phyloP scores from a whole-genome alignment of 345 rosid species.

The Acer saccharum region DNA sequence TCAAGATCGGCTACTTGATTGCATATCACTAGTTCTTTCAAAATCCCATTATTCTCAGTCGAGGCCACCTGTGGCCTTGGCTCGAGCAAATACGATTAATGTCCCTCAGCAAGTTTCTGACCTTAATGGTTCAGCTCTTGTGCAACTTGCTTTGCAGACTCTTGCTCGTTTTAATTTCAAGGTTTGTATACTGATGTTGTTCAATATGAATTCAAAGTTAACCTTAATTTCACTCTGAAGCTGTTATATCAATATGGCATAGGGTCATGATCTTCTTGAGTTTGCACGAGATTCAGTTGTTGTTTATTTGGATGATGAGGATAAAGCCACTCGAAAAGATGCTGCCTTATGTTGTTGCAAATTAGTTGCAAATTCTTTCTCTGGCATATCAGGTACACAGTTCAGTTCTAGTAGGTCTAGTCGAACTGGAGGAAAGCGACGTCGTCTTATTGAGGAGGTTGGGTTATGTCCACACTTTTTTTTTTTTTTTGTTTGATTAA shows the following conservation, averaged over 20 bases:
- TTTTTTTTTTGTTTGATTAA: not conserved
- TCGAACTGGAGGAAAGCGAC: conserved; percentile 75
- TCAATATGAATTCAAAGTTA: conserved; percentile 6
- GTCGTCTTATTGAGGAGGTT: conserved; percentile 94
- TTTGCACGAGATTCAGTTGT: conserved; percentile 93
- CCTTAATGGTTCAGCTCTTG: conserved; percentile 63
- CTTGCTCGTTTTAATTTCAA: conserved; percentile 91
- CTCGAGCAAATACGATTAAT: conserved; percentile 58
- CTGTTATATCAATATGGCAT: conserved; percentile 25
- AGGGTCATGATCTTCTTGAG: conserved; percentile 89
- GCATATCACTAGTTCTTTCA: conserved; percentile 84
- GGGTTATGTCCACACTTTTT: not conserved
- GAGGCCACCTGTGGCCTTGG: conserved; percentile 55
- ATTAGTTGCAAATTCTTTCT: conserved; percentile 81
- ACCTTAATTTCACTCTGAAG: conserved; percentile 22
- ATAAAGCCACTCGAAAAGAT: conserved; percentile 84
- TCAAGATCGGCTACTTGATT: conserved; percentile 83
- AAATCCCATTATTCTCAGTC: conserved; percentile 70
- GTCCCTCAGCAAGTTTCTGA: conserved; percentile 66
- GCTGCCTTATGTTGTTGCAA: conserved; percentile 95
- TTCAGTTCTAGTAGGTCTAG: conserved; percentile 74
- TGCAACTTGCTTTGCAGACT: conserved; percentile 97
- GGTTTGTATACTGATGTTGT: conserved; percentile 43
- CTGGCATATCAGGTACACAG: conserved; percentile 46
- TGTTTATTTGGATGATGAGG: conserved; percentile 88